Evolutionary conservation across 805 yeast species (phyloP).

Genomic region (Saccharomyces paradoxus): DNA sequence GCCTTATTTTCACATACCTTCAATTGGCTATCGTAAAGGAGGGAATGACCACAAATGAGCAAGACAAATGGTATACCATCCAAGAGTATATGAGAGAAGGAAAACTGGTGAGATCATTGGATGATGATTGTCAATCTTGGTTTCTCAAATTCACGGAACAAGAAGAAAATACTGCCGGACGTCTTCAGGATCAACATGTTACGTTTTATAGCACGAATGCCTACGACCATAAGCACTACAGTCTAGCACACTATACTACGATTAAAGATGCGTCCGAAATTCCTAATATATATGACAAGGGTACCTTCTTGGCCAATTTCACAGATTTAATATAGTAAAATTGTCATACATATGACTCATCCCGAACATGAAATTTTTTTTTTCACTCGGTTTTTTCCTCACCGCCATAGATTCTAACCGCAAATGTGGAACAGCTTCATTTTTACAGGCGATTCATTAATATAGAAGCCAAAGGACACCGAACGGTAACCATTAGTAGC

Average conservation of each 20-base stretch:
- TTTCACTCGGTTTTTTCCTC: neutral
- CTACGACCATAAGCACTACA: constrained; percentile 21
- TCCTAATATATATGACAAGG: constrained; percentile 27
- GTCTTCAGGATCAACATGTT: neutral
- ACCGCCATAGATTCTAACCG: neutral
- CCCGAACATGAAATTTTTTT: neutral
- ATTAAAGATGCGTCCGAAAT: constrained; percentile 16
- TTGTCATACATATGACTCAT: neutral
- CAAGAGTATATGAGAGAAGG: constrained; percentile 42
- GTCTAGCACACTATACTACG: constrained; percentile 5
- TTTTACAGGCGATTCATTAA: neutral
- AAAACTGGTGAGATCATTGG: constrained; percentile 21
- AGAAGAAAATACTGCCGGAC: constrained; percentile 1
- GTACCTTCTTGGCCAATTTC: constrained; percentile 20
- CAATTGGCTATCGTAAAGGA: constrained; percentile 46
- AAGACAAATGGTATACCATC: constrained; percentile 61
- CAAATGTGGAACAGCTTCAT: neutral
- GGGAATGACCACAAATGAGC: constrained; percentile 73
- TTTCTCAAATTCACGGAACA: constrained; percentile 1
- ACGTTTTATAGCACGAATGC: constrained; percentile 25
- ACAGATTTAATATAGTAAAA: constrained; percentile 7
- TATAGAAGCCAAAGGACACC: neutral
- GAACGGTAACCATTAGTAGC: neutral
- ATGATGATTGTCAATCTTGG: constrained; percentile 8
- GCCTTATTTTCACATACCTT: constrained; percentile 35